Evolutionary conservation across 2,329 filamentous ascomycete genomes (phyloP), one percentile per base, ranked within the genome.

Genomic region (Colletotrichum australisinense): DNA sequence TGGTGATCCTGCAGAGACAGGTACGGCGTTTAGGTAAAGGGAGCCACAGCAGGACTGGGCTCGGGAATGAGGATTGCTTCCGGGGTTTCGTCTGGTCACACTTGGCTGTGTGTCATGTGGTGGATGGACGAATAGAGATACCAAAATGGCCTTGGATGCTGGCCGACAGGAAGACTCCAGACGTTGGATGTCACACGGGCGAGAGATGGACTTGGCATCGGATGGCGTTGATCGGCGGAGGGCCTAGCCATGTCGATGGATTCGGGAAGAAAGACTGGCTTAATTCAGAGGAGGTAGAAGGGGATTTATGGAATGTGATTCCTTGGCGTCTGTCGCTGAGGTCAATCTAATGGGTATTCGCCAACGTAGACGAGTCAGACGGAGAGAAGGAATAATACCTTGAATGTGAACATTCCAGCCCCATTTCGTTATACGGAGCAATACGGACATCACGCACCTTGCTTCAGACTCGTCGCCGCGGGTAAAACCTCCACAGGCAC

Each of bases 11-110:
- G 46, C 26, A 64, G 52, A 64, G 59, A 64, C 53, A 59, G 53
- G 53, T 56, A 64, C 58, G 69, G 69, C 69, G 69, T 72, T 69
- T 53, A 35, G 69, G 58, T 28, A 38, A 69, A 69, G 42, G 42
- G 59, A 53, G 42, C 66, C 42, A 32, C 69, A 38, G 69, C 69
- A 53, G 69, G 69, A 60, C 69, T 72, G 66, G 53, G 66, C 53
- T 72, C 66, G 66, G 59, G 66, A 56, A 58, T 19, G 56, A 38
- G 52, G 32, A 22, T 57, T 58, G 66, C 53, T 60, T 72, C 69
- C 66, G 66, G 66, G 9, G n/a, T 46, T 53, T 55, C 42, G 52
- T 28, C 57, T 19, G 59, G 66, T 22, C 46, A 63, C 59, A 59
- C 30, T 24, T 63, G 28, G 57, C 66, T 16, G 49, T 16, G 49